Percentiles rank a stretch among this genome's conserved stretches.
Conservation (phyloP, 2,329 filamentous ascomycete genomes). For the Neocatenulostroma microsporum region DNA sequence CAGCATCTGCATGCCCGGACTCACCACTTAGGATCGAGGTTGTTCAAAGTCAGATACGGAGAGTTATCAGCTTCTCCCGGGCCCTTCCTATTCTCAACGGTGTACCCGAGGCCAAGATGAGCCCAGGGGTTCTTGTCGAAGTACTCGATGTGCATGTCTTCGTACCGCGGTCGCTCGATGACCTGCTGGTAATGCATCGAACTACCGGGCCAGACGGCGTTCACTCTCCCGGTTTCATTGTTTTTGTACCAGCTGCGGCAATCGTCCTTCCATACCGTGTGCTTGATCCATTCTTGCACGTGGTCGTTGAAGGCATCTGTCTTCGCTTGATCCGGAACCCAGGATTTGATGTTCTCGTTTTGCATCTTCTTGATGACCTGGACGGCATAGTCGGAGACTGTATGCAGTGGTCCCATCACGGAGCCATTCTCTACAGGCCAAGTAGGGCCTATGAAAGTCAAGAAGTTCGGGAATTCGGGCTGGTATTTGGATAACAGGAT, state of each 20-base stretch:
- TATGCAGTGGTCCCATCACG: constrained; percentile 35
- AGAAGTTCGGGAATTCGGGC: constrained; percentile 39
- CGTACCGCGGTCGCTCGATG: constrained; percentile 34
- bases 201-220: constrained; percentile 45
- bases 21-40: constrained; percentile 38
- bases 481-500: too few relatives aligned
- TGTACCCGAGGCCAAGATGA: constrained; percentile 36
- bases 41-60: constrained; percentile 34
- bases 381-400: constrained; percentile 35
- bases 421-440: constrained; percentile 39
- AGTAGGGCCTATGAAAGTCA: constrained; percentile 36
- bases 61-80: constrained; percentile 24
- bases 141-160: constrained; percentile 38
- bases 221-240: constrained; percentile 39
- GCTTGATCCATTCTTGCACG: constrained; percentile 38
- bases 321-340: constrained; percentile 34
- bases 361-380: constrained; percentile 42
- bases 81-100: constrained; percentile 23
- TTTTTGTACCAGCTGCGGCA: constrained; percentile 43
- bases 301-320: constrained; percentile 39
- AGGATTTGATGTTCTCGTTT: constrained; percentile 37
- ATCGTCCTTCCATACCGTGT: constrained; percentile 33
- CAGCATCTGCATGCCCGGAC: too few relatives aligned
- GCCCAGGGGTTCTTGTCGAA: constrained; percentile 36
- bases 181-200: constrained; percentile 43